Percentiles rank a stretch among this genome's conserved stretches.
phyloP scores from a whole-genome alignment of 1,139 yeast genomes.

The Geotrichum europaeum region DNA sequence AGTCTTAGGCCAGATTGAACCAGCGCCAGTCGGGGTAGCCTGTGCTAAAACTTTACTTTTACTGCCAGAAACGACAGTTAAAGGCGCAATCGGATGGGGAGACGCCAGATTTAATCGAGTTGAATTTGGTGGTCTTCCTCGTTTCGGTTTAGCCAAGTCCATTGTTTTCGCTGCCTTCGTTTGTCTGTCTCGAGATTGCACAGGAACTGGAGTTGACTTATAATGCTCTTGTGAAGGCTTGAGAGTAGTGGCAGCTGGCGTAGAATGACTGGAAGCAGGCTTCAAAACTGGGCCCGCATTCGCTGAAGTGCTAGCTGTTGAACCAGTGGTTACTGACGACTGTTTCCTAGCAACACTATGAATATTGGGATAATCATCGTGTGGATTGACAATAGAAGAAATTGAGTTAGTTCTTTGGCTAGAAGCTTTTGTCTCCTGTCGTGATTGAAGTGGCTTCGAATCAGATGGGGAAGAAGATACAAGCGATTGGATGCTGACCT shows the following conservation, averaged over 20 bases:
- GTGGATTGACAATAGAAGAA: slow-evolving; percentile 3
- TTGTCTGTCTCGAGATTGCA: background rate
- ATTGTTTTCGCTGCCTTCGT: background rate
- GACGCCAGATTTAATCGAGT: slow-evolving; percentile 1
- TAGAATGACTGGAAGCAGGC: background rate
- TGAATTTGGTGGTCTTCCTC: slow-evolving; percentile 14
- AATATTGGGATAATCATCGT: background rate
- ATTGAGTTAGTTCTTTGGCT: background rate
- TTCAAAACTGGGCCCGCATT: background rate
- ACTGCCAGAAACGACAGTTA: background rate
- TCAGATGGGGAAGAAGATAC: background rate
- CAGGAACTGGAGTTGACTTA: background rate
- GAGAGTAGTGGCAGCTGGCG: background rate
- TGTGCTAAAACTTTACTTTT: background rate
- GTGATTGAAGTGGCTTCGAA: background rate
- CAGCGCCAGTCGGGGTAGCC: background rate
- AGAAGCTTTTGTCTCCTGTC: background rate
- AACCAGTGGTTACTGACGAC: background rate
- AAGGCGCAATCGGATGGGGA: slow-evolving; percentile 13
- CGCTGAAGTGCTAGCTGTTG: background rate
- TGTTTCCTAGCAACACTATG: background rate
- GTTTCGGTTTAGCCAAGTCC: slow-evolving; percentile 1
- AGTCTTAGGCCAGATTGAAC: background rate
- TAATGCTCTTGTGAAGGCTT: background rate
- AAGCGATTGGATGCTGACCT: slow-evolving; percentile 9